These are phyloP conservation scores for Hydnum rufescens DNA, from an alignment of 768 basidiomycete species.

Conservation along the genomic window DNA sequence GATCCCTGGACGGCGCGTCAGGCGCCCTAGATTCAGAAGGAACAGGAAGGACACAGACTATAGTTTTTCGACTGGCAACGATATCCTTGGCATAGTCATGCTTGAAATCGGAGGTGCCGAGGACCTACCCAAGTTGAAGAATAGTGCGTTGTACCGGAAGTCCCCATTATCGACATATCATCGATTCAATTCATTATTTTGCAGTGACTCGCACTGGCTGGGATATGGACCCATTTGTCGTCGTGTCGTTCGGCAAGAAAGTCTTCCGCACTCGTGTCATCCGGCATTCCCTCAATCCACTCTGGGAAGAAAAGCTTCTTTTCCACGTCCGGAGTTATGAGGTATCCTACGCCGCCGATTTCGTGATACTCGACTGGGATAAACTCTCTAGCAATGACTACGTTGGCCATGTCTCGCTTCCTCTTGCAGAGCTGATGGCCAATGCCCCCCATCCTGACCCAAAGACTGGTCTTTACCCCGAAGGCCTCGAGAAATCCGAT, in stretches of 20 bases:
- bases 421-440: conserved; percentile 48
- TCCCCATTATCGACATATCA: background rate
- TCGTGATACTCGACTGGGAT: conserved; percentile 91
- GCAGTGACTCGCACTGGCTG: conserved; percentile 69
- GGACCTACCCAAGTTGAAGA: conserved; percentile 70
- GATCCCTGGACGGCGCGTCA: too few relatives aligned
- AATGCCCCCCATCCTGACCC: conserved; percentile 42
- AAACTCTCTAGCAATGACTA: conserved; percentile 78
- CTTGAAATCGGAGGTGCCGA: conserved; percentile 70
- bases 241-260: conserved; percentile 91
- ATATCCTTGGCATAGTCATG: conserved; percentile 89
- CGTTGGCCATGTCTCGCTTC: conserved; percentile 59
- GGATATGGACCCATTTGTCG: conserved; percentile 97
- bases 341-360: conserved; percentile 51
- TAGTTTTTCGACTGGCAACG: conserved; percentile 50
- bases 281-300: conserved; percentile 65
- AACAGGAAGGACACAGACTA: conserved; percentile 19
- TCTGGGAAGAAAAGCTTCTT: conserved; percentile 87
- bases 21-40: background rate
- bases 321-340: conserved; percentile 90
- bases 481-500: conserved; percentile 31
- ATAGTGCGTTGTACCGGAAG: conserved; percentile 37
- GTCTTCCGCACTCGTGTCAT: conserved; percentile 86
- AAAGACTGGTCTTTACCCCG: conserved; percentile 32
- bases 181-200: background rate